Evolutionary conservation across 495 filamentous ascomycete genomes (phyloP).

Genomic region (Penicillium macrosclerotiorum): DNA sequence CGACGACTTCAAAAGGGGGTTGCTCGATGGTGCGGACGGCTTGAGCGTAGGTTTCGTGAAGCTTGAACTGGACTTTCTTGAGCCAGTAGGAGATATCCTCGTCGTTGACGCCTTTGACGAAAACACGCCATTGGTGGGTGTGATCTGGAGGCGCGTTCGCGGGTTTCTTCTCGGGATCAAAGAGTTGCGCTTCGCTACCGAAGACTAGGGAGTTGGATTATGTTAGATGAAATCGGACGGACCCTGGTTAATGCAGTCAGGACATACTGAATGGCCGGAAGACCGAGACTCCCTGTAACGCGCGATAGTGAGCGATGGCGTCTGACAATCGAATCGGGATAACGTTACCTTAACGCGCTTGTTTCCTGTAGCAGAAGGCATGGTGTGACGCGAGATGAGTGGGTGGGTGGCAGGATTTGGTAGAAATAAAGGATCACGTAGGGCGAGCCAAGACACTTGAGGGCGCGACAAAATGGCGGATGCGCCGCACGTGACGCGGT

Average conservation of each 20-base stretch:
- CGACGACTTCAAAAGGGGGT: slow-evolving; percentile 79
- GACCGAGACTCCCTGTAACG: slow-evolving; percentile 62
- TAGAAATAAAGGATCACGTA: neutral
- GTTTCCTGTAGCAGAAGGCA: slow-evolving; percentile 55
- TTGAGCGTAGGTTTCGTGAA: slow-evolving; percentile 92
- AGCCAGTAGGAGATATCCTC: slow-evolving; percentile 93
- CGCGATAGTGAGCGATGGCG: no score
- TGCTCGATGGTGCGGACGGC: slow-evolving; percentile 74
- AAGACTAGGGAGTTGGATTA: slow-evolving; percentile 50
- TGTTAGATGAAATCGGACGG: neutral
- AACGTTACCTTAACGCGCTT: slow-evolving; percentile 62
- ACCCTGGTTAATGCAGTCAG: slow-evolving; percentile 3
- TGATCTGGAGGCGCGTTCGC: slow-evolving; percentile 65
- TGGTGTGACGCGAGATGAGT: slow-evolving; percentile 22
- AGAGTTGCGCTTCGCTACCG: slow-evolving; percentile 73
- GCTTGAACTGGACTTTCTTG: slow-evolving; percentile 94
- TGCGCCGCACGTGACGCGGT: slow-evolving; percentile 18
- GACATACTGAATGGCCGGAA: slow-evolving; percentile 67
- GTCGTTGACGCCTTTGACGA: slow-evolving; percentile 80
- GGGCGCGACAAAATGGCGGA: slow-evolving; percentile 11
- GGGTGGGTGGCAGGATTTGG: slow-evolving; percentile 1
- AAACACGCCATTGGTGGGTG: slow-evolving; percentile 94
- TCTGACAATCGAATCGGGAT: no score
- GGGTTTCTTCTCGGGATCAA: slow-evolving; percentile 68
- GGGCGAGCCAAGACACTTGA: slow-evolving; percentile 1